Percentiles rank a stretch among this genome's conserved stretches.
phyloP scores from a whole-genome alignment of 176 grass and related monocot genomes.

The Tillandsia leiboldiana region DNA sequence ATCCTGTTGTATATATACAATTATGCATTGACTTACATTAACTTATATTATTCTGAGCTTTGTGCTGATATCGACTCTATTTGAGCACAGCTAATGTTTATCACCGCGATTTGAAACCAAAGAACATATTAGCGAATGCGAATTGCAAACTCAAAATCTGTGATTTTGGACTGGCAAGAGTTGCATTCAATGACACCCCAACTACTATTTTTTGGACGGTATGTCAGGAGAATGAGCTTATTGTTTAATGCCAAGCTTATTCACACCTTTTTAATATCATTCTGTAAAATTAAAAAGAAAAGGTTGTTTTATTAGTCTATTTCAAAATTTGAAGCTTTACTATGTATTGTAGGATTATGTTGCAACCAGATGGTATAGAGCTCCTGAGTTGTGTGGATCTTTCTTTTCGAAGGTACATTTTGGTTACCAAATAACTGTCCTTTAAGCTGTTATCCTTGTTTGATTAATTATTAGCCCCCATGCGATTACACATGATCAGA shows the following conservation, averaged over 20 bases:
- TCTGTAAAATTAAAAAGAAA: neutral
- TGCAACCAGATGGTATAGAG: constrained; percentile 99
- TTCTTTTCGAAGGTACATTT: constrained; percentile 85
- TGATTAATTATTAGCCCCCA: no score
- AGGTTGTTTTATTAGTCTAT: neutral
- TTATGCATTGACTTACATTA: neutral
- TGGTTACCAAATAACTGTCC: neutral
- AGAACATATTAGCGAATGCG: constrained; percentile 97
- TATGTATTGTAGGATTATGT: constrained; percentile 81
- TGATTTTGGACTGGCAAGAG: constrained; percentile 95
- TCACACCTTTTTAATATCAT: neutral
- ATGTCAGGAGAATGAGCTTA: constrained; percentile 16
- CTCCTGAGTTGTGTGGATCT: constrained; percentile 94
- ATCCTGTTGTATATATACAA: no score
- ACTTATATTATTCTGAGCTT: neutral
- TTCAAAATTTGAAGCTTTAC: constrained; percentile 14
- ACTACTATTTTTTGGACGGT: constrained; percentile 99
- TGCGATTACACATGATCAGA: no score
- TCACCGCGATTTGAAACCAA: constrained; percentile 95
- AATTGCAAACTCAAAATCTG: constrained; percentile 99
- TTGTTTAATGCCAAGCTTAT: neutral
- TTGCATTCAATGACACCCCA: constrained; percentile 89
- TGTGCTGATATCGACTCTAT: constrained; percentile 30
- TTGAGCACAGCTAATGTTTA: constrained; percentile 82
- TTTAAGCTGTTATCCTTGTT: neutral